A percentile compares a stretch with the other conserved stretches of the same genome.
Conservation (phyloP, 768 basidiomycete genomes). For the Serendipita vermifera region DNA sequence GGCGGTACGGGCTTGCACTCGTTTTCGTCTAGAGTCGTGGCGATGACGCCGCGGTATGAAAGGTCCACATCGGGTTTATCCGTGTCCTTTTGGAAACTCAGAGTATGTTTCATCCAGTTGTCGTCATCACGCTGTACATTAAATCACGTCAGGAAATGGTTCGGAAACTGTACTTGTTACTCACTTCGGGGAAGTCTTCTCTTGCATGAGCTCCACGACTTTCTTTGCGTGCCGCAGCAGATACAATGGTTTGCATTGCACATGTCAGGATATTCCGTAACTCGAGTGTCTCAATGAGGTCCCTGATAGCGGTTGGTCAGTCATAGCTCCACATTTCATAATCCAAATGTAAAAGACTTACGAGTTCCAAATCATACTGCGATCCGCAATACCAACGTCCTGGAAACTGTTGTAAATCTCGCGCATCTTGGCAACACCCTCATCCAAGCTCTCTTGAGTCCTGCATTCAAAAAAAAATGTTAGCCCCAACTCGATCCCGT, state of each 20-base stretch:
- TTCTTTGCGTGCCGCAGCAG: conserved; percentile 88
- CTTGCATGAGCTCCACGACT: conserved; percentile 98
- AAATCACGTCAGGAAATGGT: background rate
- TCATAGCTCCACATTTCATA: background rate
- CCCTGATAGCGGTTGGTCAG: conserved; percentile 35
- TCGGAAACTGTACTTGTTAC: conserved; percentile 18
- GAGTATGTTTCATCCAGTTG: conserved; percentile 78
- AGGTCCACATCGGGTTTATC: conserved; percentile 73
- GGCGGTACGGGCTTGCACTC: conserved; percentile 97
- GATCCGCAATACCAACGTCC: conserved; percentile 91
- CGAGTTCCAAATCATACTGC: conserved; percentile 99
- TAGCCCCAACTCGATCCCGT: background rate
- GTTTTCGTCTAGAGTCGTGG: conserved; percentile 78
- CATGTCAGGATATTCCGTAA: conserved; percentile 91
- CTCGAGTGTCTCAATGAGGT: conserved; percentile 94
- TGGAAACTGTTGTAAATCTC: conserved; percentile 80
- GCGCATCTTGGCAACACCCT: conserved; percentile 79
- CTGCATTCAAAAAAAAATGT: conserved; percentile 26
- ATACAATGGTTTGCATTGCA: conserved; percentile 89
- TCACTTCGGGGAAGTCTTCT: conserved; percentile 90
- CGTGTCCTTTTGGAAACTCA: conserved; percentile 80
- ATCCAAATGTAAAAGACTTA: conserved; percentile 30
- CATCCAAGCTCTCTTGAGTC: conserved; percentile 77
- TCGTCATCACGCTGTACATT: conserved; percentile 69
- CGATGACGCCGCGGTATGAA: conserved; percentile 78